Evolutionary conservation across 495 filamentous ascomycete species (phyloP).

Genomic region (Hyaloscypha variabilis): DNA sequence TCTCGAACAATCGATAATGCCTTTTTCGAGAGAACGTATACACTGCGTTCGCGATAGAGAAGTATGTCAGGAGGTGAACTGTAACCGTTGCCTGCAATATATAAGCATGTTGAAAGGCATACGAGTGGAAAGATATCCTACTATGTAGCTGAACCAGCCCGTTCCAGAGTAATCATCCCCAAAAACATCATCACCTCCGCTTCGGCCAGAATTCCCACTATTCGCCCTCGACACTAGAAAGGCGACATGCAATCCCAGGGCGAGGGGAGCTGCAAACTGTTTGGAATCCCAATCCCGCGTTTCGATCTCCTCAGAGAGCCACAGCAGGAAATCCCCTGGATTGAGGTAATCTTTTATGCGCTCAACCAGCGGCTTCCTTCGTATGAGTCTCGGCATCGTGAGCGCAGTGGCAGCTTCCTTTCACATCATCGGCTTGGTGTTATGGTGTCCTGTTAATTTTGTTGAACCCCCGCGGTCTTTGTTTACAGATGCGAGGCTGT

Average conservation of each 20-base stretch:
- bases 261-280: conserved; percentile 71
- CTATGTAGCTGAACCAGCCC: conserved; percentile 76
- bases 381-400: conserved; percentile 77
- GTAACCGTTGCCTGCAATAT: conserved; percentile 66
- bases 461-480: background rate
- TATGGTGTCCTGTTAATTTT: no score
- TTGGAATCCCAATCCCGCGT: conserved; percentile 88
- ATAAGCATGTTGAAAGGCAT: conserved; percentile 8
- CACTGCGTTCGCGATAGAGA: conserved; percentile 72
- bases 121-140: conserved; percentile 49
- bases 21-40: conserved; percentile 84
- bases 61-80: conserved; percentile 63
- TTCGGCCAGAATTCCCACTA: conserved; percentile 45
- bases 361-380: conserved; percentile 72
- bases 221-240: conserved; percentile 87
- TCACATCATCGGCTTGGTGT: conserved; percentile 23
- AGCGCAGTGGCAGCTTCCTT: background rate
- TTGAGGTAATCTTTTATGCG: conserved; percentile 80
- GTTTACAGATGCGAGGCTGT: background rate
- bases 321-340: conserved; percentile 84
- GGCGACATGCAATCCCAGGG: conserved; percentile 71
- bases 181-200: conserved; percentile 78
- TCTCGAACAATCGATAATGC: conserved; percentile 91
- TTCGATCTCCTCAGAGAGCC: conserved; percentile 88
- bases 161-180: conserved; percentile 58